Evolutionary conservation across 169 alveolate species (phyloP), one percentile per base, ranked within the genome.

Genomic region (Neospora caninum): DNA sequence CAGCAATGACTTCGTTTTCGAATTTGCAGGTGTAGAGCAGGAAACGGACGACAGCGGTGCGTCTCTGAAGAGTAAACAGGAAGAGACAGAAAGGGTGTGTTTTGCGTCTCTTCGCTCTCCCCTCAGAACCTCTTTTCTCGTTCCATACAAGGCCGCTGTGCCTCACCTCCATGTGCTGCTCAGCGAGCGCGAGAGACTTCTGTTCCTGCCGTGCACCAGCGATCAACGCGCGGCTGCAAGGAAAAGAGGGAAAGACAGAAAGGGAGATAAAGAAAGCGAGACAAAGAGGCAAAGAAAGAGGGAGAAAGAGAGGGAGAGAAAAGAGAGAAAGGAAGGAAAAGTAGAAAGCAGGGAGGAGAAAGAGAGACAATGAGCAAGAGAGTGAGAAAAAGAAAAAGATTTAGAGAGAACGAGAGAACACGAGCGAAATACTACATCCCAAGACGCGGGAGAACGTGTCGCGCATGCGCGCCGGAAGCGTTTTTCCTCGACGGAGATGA

Each of bases 1-100:
- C 92, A 36, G 92, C 92, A 31, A 88, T 45, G 49, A 88, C 54
- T 58, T 88, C 83, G n/a, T 64, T 64, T 39, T 88, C 92, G 53
- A 43, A 88, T n/a, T 88, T 88, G 92, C 83, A 88, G 58, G 54
- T 39, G 54, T 88, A 88, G 45, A 88, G 92, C 92, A 53, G 67
- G 67, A 88, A 88, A 39, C 92, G 92, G 36, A 67, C 92, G 58
- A 88, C 53, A 22, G 83, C 41, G 82, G 41, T 67, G 41, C 92
- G 80, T 31, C 92, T 78, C 92, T 88, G 92, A 36, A 88, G 38
- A 18, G 4, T n/a, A 53, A 49, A 16, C 16, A 38, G 36, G 54
- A 36, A 25, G 16, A 2, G 73, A 86, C 45, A 31, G 53, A 27
- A 31, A 86, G 43, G 6, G 92, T n/a, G n/a, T n/a, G n/a, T n/a